Evolutionary conservation across 805 yeast genomes (phyloP), one percentile per base, ranked within the genome.

Genomic region (Schwanniomyces yamadae): DNA sequence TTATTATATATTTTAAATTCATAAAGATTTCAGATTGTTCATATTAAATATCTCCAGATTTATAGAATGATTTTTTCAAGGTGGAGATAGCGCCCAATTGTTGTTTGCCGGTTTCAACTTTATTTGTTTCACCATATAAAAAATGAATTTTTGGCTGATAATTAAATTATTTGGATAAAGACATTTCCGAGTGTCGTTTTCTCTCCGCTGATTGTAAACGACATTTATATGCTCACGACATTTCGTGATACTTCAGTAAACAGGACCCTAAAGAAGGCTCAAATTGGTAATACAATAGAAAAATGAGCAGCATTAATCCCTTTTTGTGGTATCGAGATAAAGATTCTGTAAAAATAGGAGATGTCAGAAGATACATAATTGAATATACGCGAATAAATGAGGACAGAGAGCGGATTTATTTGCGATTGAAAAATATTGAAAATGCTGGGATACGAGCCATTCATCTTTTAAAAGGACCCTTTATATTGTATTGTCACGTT

Each of bases 401-500:
- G 5, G 23, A 34, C 8, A 36, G 35, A n/a, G 28, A 35, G 1
- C 47, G 50, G 24, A 42, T 68, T 15, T 66, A 49, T 44, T 50
- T 65, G 34, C 55, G 73, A 15, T 45, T 69, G 18, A 68, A 67
- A 43, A 69, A 69, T 44, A 51, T 57, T 27, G 74, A 69, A 40
- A 54, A 48, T 21, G 45, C 67, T 5, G 41, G 55, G 6, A 58
- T 69, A 13, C 46, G 73, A 29, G 71, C 73, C 7, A 55, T 69
- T 32, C 72, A 68, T 37, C 37, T 69, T 23, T 46, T 69, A 19
- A 66, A 57, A 38, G 74, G 74, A 0, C 74, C 74, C 3, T 66
- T 67, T 38, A 61, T 61, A 14, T 37, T 69, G n/a, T 69, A 69
- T 45, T 63, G 72, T 45, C 72, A 68, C 47, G 69, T 67, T 15